These are phyloP conservation scores for Oidiodendron maius DNA, from an alignment of 495 filamentous ascomycete species.

Conservation along the genomic window DNA sequence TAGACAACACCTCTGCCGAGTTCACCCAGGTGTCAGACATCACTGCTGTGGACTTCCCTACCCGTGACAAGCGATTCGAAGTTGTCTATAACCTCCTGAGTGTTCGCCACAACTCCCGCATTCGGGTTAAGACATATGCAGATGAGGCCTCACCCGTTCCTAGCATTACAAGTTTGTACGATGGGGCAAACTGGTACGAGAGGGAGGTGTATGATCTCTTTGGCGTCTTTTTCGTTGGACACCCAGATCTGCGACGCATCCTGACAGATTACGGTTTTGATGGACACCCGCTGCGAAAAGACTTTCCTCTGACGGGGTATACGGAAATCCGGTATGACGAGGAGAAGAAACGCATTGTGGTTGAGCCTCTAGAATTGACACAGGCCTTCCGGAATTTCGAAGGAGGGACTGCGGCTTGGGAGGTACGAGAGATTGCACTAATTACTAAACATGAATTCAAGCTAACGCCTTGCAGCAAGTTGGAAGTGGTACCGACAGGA, in stretches of 20 bases:
- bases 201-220: constrained; percentile 97
- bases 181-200: constrained; percentile 99
- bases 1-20: constrained; percentile 81
- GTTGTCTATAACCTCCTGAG: constrained; percentile 97
- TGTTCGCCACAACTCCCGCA: constrained; percentile 90
- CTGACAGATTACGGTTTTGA: constrained; percentile 99
- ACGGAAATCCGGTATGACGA: constrained; percentile 98
- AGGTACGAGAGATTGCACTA: constrained; percentile 12
- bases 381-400: constrained; percentile 99
- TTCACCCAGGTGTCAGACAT: constrained; percentile 91
- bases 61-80: constrained; percentile 90
- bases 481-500: constrained; percentile 71
- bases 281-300: constrained; percentile 93
- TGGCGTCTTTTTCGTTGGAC: constrained; percentile 91
- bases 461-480: constrained; percentile 55
- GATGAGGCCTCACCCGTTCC: constrained; percentile 95
- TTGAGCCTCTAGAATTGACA: constrained; percentile 93
- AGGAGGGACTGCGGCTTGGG: constrained; percentile 71
- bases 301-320: constrained; percentile 97
- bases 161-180: constrained; percentile 76
- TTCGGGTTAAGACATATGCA: constrained; percentile 98
- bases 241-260: constrained; percentile 95
- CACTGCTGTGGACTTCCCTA: constrained; percentile 93
- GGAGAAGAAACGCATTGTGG: constrained; percentile 99
- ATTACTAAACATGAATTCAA: neutral